Evolutionary conservation across 768 basidiomycete species (phyloP).

Genomic region (Glaciozyma martinii): DNA sequence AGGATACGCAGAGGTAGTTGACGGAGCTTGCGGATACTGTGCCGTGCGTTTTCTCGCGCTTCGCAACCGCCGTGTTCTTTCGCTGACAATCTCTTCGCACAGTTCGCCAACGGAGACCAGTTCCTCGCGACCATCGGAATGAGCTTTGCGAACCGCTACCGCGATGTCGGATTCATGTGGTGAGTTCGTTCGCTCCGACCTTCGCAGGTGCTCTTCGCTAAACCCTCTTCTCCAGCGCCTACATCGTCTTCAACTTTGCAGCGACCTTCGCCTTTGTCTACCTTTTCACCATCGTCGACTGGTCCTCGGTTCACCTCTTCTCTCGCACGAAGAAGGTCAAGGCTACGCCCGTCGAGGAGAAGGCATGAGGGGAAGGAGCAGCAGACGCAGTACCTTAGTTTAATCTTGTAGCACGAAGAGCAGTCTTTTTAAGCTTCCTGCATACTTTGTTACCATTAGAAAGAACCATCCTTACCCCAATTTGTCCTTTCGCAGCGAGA

Average conservation of each 20-base stretch:
- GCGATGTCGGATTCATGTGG: conserved; percentile 15
- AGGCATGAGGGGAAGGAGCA: no score
- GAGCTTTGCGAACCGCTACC: conserved; percentile 22
- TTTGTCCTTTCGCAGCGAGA: no score
- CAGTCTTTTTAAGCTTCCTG: no score
- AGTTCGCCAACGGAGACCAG: conserved; percentile 26
- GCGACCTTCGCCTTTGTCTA: conserved; percentile 16
- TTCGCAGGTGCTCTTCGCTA: neutral
- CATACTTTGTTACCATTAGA: no score
- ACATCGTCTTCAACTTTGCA: conserved; percentile 27
- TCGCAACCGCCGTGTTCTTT: no score
- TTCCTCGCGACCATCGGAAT: conserved; percentile 28
- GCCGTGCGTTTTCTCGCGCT: neutral
- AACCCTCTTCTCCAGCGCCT: neutral
- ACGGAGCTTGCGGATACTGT: conserved; percentile 24
- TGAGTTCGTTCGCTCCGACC: conserved; percentile 5
- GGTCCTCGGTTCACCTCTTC: neutral
- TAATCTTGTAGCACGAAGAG: no score
- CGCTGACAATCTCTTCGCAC: neutral
- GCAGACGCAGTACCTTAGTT: no score
- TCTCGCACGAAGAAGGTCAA: neutral
- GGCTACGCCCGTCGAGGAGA: no score
- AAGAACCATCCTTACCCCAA: no score
- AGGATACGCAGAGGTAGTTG: conserved; percentile 28
- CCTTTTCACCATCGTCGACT: conserved; percentile 18